Percentiles rank a stretch among this genome's conserved stretches.
These are phyloP conservation scores for Maudiozyma barnettii DNA, from an alignment of 805 yeast species.

Conservation along the genomic window DNA sequence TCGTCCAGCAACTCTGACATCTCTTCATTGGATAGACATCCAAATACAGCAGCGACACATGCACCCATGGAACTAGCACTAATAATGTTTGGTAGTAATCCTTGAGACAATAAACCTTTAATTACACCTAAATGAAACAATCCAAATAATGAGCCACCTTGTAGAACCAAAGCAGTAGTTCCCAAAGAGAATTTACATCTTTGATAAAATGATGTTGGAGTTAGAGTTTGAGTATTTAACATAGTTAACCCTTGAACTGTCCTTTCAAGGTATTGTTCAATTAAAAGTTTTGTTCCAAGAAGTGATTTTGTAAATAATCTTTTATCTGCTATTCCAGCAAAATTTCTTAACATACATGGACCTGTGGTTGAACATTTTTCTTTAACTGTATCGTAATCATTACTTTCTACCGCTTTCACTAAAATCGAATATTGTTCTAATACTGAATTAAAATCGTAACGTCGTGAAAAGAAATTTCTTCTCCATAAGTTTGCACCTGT, in stretches of 20 bases:
- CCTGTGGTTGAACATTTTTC: constrained; percentile 68
- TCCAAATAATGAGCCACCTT: constrained; percentile 94
- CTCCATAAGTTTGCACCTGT: constrained; percentile 60
- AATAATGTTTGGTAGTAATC: constrained; percentile 71
- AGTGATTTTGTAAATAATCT: constrained; percentile 72
- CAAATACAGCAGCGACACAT: constrained; percentile 76
- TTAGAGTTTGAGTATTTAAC: constrained; percentile 38
- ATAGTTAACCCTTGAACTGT: constrained; percentile 65
- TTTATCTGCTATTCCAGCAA: constrained; percentile 81
- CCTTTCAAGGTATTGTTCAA: constrained; percentile 59
- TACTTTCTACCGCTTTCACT: constrained; percentile 46
- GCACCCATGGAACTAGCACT: constrained; percentile 95
- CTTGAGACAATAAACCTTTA: constrained; percentile 65
- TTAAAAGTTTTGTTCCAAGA: constrained; percentile 79
- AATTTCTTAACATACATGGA: constrained; percentile 58
- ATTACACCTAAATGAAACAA: constrained; percentile 90
- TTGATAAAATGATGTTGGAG: constrained; percentile 67
- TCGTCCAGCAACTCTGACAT: constrained; percentile 38
- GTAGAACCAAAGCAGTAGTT: constrained; percentile 78
- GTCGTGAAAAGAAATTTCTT: constrained; percentile 68
- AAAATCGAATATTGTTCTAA: constrained; percentile 60
- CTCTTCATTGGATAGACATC: constrained; percentile 62
- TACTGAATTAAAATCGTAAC: constrained; percentile 78
- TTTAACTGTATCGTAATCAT: constrained; percentile 48
- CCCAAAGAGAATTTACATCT: constrained; percentile 82